phyloP scores from a whole-genome alignment of 371 early-diverging fungal genomes.

The Mucor saturninus region DNA sequence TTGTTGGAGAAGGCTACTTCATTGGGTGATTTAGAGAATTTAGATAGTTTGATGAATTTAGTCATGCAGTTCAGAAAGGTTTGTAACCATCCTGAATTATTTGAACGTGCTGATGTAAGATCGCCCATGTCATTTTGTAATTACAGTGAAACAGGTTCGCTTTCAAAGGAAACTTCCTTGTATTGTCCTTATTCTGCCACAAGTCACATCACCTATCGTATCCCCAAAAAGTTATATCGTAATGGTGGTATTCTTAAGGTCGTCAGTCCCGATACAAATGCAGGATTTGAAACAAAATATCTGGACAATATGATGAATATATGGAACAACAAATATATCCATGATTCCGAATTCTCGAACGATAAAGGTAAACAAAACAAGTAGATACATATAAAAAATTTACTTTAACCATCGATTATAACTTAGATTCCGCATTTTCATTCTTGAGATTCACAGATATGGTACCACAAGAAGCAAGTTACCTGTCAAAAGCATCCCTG shows the following conservation, averaged over 20 bases:
- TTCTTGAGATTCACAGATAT: slow-evolving; percentile 69
- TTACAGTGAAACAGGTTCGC: slow-evolving; percentile 65
- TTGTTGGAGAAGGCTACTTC: slow-evolving; percentile 77
- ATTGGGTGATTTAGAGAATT: slow-evolving; percentile 62
- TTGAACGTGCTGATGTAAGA: slow-evolving; percentile 90
- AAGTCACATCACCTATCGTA: slow-evolving; percentile 62
- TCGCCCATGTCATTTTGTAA: slow-evolving; percentile 72
- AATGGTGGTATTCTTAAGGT: slow-evolving; percentile 59
- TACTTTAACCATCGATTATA: neutral
- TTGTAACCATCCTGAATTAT: slow-evolving; percentile 98
- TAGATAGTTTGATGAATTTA: slow-evolving; percentile 89
- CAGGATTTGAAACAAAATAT: slow-evolving; percentile 55
- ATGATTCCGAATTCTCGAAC: slow-evolving; percentile 50
- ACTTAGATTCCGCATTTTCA: slow-evolving; percentile 53
- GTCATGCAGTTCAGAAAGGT: slow-evolving; percentile 99
- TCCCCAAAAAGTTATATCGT: slow-evolving; percentile 76
- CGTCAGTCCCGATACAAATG: slow-evolving; percentile 54
- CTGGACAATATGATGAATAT: slow-evolving; percentile 63
- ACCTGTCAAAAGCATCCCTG: slow-evolving; percentile 54
- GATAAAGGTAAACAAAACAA: slow-evolving; percentile 27
- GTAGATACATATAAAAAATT: neutral
- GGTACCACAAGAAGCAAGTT: slow-evolving; percentile 57
- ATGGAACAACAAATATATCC: slow-evolving; percentile 58
- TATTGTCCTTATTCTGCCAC: slow-evolving; percentile 68
- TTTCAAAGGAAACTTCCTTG: slow-evolving; percentile 64